phyloP scores from a whole-genome alignment of 2,329 filamentous ascomycete species.

The Microdochium nivale region DNA sequence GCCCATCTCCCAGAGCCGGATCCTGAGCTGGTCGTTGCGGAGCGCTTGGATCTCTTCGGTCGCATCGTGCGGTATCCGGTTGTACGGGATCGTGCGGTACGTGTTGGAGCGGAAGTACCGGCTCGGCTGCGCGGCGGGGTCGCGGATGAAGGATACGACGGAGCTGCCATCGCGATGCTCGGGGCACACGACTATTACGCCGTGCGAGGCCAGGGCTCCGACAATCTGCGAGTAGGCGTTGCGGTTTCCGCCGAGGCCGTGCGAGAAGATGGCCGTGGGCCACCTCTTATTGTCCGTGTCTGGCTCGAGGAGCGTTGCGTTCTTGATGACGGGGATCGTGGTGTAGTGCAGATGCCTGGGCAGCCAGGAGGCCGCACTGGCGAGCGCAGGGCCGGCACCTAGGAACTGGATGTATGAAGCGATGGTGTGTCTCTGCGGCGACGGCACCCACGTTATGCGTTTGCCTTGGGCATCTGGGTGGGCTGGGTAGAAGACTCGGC shows the following conservation, averaged over 20 bases:
- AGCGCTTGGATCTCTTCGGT: conserved; percentile 56
- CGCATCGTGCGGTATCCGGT: conserved; percentile 51
- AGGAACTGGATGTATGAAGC: conserved; percentile 71
- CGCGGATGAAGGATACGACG: conserved; percentile 63
- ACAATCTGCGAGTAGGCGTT: conserved; percentile 82
- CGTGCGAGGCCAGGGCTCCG: conserved; percentile 71
- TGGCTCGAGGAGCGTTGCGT: conserved; percentile 53
- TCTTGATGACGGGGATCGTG: conserved; percentile 63
- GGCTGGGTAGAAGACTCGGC: conserved; percentile 76
- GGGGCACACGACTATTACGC: conserved; percentile 70
- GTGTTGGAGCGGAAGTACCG: conserved; percentile 23
- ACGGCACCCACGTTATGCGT: conserved; percentile 67
- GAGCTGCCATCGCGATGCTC: conserved; percentile 79
- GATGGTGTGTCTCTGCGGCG: conserved; percentile 66
- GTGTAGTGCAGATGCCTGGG: conserved; percentile 67
- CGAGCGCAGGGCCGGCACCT: conserved; percentile 50
- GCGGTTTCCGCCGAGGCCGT: conserved; percentile 71
- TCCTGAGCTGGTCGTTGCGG: conserved; percentile 63
- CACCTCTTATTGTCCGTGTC: conserved; percentile 46
- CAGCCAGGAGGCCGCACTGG: conserved; percentile 55
- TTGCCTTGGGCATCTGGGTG: conserved; percentile 41
- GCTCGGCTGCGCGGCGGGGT: conserved; percentile 37
- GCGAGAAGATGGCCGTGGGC: conserved; percentile 80
- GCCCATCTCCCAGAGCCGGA: conserved; percentile 72
- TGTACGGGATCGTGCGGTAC: conserved; percentile 34